These are phyloP conservation scores for Schizophyllum commune DNA, from an alignment of 1,284 basidiomycete species.

Conservation along the genomic window DNA sequence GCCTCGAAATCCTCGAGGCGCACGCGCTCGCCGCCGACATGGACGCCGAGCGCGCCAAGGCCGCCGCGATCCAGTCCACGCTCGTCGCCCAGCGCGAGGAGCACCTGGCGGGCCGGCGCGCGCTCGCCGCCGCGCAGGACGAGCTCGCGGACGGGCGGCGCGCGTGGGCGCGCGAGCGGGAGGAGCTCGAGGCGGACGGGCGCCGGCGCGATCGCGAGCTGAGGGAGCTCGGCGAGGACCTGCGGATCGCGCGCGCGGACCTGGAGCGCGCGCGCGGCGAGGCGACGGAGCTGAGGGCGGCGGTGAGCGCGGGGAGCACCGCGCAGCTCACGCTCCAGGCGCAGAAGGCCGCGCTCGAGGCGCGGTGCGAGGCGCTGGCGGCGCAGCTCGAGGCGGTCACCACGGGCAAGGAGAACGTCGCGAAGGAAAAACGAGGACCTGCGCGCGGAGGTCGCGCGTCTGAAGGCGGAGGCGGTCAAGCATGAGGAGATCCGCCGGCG, in stretches of 20 bases:
- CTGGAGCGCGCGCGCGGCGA: conserved; percentile 1
- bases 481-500: conserved; percentile 72
- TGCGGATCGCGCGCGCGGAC: conserved; percentile 1
- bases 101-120: conserved; percentile 9
- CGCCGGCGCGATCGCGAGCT: conserved; percentile 8
- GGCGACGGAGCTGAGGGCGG: conserved; percentile 3
- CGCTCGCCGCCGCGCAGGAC: conserved; percentile 9
- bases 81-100: conserved; percentile 2
- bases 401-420: conserved; percentile 9
- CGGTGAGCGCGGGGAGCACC: conserved; percentile 5
- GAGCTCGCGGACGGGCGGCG: conserved; percentile 5
- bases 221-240: conserved; percentile 11
- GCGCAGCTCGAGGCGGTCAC: conserved; percentile 4
- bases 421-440: conserved; percentile 40
- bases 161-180: conserved; percentile 3
- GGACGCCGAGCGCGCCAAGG: conserved; percentile 2
- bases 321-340: conserved; percentile 6
- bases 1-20: not conserved
- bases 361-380: conserved; percentile 2
- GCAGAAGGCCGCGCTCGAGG: conserved; percentile 3
- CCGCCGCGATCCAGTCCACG: conserved; percentile 2
- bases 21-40: not conserved
- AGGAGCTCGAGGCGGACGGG: conserved; percentile 10
- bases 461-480: conserved; percentile 62
- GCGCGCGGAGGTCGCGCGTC: conserved; percentile 42